These are phyloP conservation scores for Annona cherimola DNA, from an alignment of 164 flowering plant genomes.

Conservation along the genomic window DNA sequence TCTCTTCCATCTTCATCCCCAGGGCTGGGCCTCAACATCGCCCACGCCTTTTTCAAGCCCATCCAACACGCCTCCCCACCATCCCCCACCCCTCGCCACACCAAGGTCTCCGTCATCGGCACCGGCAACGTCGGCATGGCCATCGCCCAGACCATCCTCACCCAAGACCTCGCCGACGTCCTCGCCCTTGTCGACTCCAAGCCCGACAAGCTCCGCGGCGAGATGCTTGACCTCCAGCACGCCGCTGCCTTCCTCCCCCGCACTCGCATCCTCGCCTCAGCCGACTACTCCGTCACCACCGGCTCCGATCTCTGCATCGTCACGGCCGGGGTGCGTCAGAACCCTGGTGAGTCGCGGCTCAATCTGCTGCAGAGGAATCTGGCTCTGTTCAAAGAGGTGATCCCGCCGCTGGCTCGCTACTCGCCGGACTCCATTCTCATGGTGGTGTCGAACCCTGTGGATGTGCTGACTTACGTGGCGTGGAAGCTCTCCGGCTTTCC, in stretches of 20 bases:
- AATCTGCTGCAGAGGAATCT: conserved; percentile 63
- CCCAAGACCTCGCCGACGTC: conserved; percentile 75
- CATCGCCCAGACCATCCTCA: conserved; percentile 80
- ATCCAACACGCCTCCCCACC: conserved; percentile 43
- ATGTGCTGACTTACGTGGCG: conserved; percentile 45
- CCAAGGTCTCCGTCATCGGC: conserved; percentile 74
- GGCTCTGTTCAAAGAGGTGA: conserved; percentile 32
- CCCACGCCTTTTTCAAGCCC: conserved; percentile 56
- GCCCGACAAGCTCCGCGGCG: conserved; percentile 74
- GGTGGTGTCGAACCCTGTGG: conserved; percentile 59
- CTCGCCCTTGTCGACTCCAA: conserved; percentile 71
- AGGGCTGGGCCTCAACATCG: conserved; percentile 48
- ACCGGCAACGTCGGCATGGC: conserved; percentile 68
- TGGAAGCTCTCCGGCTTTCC: conserved; percentile 63
- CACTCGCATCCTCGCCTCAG: conserved; percentile 54
- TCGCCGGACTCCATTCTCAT: conserved; percentile 39
- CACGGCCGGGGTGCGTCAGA: conserved; percentile 82
- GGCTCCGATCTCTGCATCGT: conserved; percentile 79
- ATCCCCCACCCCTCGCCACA: conserved; percentile 49
- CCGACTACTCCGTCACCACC: conserved; percentile 50
- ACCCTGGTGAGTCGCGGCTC: conserved; percentile 60
- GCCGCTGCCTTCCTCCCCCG: conserved; percentile 90
- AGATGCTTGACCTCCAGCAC: conserved; percentile 87
- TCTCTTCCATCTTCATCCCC: conserved; percentile 17
- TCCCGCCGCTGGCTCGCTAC: conserved; percentile 48